Percentiles rank a stretch among this genome's conserved stretches.
Evolutionary conservation across 768 basidiomycete genomes (phyloP).

Genomic region (Suillus spraguei): DNA sequence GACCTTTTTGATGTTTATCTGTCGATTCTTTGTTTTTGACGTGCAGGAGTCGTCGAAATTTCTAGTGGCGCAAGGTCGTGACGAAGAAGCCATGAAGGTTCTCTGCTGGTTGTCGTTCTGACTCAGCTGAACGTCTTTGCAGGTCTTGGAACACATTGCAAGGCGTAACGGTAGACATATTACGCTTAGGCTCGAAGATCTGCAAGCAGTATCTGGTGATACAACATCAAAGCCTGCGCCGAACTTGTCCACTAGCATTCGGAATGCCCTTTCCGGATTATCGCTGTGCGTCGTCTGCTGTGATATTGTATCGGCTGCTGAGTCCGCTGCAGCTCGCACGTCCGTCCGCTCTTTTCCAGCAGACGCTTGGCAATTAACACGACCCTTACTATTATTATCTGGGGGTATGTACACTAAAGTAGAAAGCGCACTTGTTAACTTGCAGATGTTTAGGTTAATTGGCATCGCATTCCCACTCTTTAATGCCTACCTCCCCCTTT

Average conservation of each 20-base stretch:
- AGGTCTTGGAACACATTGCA: constrained; percentile 54
- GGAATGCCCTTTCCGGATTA: constrained; percentile 39
- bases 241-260: constrained; percentile 26
- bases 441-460: constrained; percentile 36
- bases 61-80: constrained; percentile 56
- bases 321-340: constrained; percentile 40
- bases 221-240: constrained; percentile 15
- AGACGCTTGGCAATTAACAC: constrained; percentile 48
- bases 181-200: constrained; percentile 47
- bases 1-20: constrained; percentile 54
- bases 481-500: constrained; percentile 53
- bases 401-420: constrained; percentile 41
- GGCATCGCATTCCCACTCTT: constrained; percentile 59
- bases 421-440: neutral
- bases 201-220: constrained; percentile 34
- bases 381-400: constrained; percentile 48
- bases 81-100: constrained; percentile 55
- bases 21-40: constrained; percentile 58
- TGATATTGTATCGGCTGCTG: neutral
- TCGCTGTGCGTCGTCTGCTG: constrained; percentile 39
- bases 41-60: constrained; percentile 67
- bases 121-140: neutral
- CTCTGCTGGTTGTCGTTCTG: neutral
- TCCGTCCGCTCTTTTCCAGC: constrained; percentile 51
- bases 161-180: constrained; percentile 47